Percentiles rank a stretch among this genome's conserved stretches.
These are phyloP conservation scores for Tetracladium setigerum DNA, from an alignment of 495 filamentous ascomycete genomes.

Conservation along the genomic window DNA sequence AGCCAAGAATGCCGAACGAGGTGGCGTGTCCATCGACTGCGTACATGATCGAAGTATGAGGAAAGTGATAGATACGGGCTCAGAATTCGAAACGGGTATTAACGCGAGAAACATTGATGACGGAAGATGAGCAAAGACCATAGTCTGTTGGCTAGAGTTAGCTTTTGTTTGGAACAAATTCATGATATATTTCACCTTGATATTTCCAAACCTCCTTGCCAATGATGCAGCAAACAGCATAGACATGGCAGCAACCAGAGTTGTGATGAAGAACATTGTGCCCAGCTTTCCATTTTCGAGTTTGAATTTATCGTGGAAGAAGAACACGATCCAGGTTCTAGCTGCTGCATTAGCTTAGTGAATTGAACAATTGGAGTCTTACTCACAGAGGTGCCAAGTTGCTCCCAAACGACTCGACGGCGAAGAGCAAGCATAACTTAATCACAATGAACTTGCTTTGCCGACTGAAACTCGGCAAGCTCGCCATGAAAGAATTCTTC, in stretches of 20 bases:
- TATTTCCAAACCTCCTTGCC: slow-evolving; percentile 66
- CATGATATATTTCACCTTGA: slow-evolving; percentile 39
- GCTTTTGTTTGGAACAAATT: background rate
- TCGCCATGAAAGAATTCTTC: slow-evolving; percentile 12
- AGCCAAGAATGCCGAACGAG: slow-evolving; percentile 71
- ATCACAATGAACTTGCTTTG: slow-evolving; percentile 54
- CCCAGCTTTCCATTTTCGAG: slow-evolving; percentile 63
- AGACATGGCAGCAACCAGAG: slow-evolving; percentile 57
- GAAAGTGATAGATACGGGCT: slow-evolving; percentile 51
- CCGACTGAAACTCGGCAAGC: slow-evolving; percentile 45
- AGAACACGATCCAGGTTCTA: slow-evolving; percentile 66
- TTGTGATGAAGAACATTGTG: slow-evolving; percentile 58
- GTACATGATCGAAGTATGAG: slow-evolving; percentile 62
- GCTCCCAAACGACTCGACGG: slow-evolving; percentile 70
- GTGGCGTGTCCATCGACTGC: slow-evolving; percentile 77
- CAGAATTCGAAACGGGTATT: slow-evolving; percentile 51
- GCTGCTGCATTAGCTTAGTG: background rate
- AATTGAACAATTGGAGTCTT: background rate
- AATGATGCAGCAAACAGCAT: slow-evolving; percentile 70
- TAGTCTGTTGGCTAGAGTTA: slow-evolving; percentile 41
- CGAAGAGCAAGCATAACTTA: slow-evolving; percentile 67
- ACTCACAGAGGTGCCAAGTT: slow-evolving; percentile 64
- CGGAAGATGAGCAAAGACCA: slow-evolving; percentile 82
- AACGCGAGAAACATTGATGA: slow-evolving; percentile 64
- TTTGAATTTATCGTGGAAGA: slow-evolving; percentile 68